These are phyloP conservation scores for Neoboletus brunneissimus DNA, from an alignment of 768 basidiomycete genomes.

Conservation along the genomic window DNA sequence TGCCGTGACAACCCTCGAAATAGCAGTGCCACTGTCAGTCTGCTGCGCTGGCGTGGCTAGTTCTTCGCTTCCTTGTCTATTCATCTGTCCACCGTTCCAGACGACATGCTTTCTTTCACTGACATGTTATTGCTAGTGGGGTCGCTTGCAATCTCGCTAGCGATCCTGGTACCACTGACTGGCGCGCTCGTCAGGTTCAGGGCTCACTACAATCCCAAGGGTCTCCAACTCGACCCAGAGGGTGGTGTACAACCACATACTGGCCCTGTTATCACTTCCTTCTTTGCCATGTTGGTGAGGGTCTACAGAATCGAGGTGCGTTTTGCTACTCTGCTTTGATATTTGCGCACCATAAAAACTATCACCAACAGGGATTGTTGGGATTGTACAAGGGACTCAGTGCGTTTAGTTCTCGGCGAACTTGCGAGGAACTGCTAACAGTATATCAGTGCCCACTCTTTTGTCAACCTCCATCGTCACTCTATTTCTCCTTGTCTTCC, in stretches of 20 bases:
- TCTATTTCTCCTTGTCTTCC: slow-evolving; percentile 52
- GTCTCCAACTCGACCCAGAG: slow-evolving; percentile 74
- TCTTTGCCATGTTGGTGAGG: slow-evolving; percentile 68
- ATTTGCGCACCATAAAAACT: background rate
- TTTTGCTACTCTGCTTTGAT: background rate
- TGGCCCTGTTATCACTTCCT: slow-evolving; percentile 73
- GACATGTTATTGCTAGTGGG: slow-evolving; percentile 36
- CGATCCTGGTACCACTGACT: slow-evolving; percentile 56
- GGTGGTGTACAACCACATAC: slow-evolving; percentile 74
- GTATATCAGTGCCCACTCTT: slow-evolving; percentile 46
- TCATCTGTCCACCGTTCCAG: background rate
- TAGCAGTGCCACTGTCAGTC: background rate
- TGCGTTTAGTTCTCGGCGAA: slow-evolving; percentile 26
- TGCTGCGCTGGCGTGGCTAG: background rate
- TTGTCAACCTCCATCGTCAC: slow-evolving; percentile 54
- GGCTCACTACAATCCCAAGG: slow-evolving; percentile 85
- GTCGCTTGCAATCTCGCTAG: slow-evolving; percentile 52
- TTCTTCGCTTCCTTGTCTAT: too few species aligned
- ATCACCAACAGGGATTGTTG: slow-evolving; percentile 49
- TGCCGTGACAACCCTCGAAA: slow-evolving; percentile 25
- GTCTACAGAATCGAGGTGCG: slow-evolving; percentile 72
- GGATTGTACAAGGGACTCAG: slow-evolving; percentile 83
- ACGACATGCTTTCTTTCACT: slow-evolving; percentile 34
- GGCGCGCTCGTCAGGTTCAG: slow-evolving; percentile 74
- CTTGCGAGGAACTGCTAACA: slow-evolving; percentile 38